These are phyloP conservation scores for Aspergillus haitiensis DNA, from an alignment of 495 filamentous ascomycete species.

Conservation along the genomic window DNA sequence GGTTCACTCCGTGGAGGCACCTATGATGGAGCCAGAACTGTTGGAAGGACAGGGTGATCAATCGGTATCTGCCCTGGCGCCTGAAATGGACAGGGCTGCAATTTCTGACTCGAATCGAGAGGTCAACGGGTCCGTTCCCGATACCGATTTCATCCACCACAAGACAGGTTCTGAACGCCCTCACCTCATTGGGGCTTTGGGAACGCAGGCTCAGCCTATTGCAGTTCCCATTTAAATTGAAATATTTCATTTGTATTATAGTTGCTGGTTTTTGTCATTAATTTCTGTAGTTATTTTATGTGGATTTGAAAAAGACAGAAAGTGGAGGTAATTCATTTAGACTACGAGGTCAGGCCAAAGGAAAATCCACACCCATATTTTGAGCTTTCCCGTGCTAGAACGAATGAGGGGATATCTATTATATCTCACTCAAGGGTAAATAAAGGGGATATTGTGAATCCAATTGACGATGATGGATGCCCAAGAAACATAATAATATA, in stretches of 20 bases:
- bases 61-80: not conserved
- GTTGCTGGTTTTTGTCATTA: not conserved
- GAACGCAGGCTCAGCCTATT: slow-evolving; percentile 11
- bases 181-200: not conserved
- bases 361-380: too few species aligned
- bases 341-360: too few species aligned
- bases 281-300: slow-evolving; percentile 13
- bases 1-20: slow-evolving; percentile 11
- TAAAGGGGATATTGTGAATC: too few species aligned
- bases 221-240: slow-evolving; percentile 16
- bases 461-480: too few species aligned
- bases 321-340: not conserved
- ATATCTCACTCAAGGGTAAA: too few species aligned
- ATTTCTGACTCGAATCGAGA: slow-evolving; percentile 2
- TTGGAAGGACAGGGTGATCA: slow-evolving; percentile 4
- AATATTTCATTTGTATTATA: not conserved
- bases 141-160: slow-evolving; percentile 1
- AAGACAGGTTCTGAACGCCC: slow-evolving; percentile 5
- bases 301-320: slow-evolving; percentile 1
- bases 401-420: too few species aligned
- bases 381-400: too few species aligned
- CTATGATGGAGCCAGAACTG: slow-evolving; percentile 12
- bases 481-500: too few species aligned
- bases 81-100: not conserved
- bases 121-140: slow-evolving; percentile 1